Evolutionary conservation across 305 asterid genomes (phyloP).

Genomic region (Fraxinus sp.): DNA sequence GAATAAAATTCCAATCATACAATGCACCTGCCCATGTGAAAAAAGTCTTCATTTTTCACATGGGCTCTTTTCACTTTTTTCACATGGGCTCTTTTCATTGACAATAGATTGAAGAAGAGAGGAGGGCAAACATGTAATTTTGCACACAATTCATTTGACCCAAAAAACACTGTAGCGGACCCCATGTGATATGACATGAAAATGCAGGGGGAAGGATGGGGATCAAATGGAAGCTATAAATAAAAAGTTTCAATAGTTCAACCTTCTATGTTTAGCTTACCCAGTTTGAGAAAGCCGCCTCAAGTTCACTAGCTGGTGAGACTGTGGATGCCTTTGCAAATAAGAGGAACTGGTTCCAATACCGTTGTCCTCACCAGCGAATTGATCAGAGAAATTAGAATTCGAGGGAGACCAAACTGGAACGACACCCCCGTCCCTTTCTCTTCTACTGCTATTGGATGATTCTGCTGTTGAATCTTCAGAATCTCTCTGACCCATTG

Average conservation of each 20-base stretch:
- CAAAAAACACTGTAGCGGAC: too few relatives aligned
- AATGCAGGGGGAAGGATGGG: too few relatives aligned
- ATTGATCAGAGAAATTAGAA: constrained; percentile 60
- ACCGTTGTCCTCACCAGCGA: constrained; percentile 50
- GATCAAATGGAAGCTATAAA: background rate
- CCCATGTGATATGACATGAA: too few relatives aligned
- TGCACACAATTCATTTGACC: too few relatives aligned
- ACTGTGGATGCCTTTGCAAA: constrained; percentile 63
- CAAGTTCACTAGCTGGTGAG: constrained; percentile 71
- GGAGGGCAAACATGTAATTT: too few relatives aligned
- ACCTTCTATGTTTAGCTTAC: constrained; percentile 32
- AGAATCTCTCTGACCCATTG: constrained; percentile 52
- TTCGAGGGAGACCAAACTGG: constrained; percentile 87
- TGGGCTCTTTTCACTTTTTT: too few relatives aligned
- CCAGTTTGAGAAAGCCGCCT: constrained; percentile 77
- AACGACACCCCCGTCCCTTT: constrained; percentile 73
- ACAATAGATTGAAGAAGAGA: too few relatives aligned
- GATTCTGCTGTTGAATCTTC: constrained; percentile 96
- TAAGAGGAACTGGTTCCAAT: constrained; percentile 53
- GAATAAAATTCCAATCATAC: too few relatives aligned
- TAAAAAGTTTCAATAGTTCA: background rate
- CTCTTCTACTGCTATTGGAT: constrained; percentile 54
- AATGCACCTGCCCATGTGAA: too few relatives aligned
- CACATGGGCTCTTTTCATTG: too few relatives aligned
- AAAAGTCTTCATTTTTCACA: too few relatives aligned